Percentiles rank a stretch among this genome's conserved stretches.
Conservation (phyloP, 352 stramenopile genomes). For the Globisporangium splendens region DNA sequence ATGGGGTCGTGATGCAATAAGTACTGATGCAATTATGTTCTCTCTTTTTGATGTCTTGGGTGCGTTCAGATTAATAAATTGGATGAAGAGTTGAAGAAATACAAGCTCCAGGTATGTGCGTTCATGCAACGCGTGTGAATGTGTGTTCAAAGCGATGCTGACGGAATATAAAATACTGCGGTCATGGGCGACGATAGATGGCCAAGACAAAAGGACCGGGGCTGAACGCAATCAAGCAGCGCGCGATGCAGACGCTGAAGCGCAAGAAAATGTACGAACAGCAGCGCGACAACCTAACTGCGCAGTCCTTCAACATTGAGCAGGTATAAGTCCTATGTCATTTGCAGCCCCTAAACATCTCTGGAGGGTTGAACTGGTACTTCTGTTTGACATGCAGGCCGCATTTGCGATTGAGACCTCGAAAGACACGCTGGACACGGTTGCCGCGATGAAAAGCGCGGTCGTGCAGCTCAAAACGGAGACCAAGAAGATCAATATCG, state of each 20-base stretch:
- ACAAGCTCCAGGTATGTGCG: slow-evolving; percentile 53
- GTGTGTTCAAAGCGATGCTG: too few relatives aligned
- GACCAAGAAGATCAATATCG: slow-evolving; percentile 95
- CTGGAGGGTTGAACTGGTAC: too few relatives aligned
- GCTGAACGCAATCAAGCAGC: slow-evolving; percentile 76
- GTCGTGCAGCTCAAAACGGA: slow-evolving; percentile 90
- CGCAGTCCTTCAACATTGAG: slow-evolving; percentile 87
- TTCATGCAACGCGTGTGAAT: too few relatives aligned
- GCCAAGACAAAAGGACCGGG: slow-evolving; percentile 64
- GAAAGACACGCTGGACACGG: slow-evolving; percentile 90
- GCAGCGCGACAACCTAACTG: slow-evolving; percentile 73
- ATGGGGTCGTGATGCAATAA: background rate
- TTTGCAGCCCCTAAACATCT: background rate
- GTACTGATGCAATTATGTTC: background rate
- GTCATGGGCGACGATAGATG: slow-evolving; percentile 37
- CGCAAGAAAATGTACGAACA: slow-evolving; percentile 88
- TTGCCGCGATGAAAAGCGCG: slow-evolving; percentile 94
- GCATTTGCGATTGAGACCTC: slow-evolving; percentile 91
- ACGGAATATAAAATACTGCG: too few relatives aligned
- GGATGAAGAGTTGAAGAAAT: slow-evolving; percentile 79
- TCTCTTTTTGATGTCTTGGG: background rate
- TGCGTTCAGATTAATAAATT: slow-evolving; percentile 65
- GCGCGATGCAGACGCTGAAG: slow-evolving; percentile 84
- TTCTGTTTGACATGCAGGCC: slow-evolving; percentile 29
- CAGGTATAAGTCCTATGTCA: slow-evolving; percentile 26